phyloP scores from a whole-genome alignment of 2,329 filamentous ascomycete species.

The Calonectria fujianensis region DNA sequence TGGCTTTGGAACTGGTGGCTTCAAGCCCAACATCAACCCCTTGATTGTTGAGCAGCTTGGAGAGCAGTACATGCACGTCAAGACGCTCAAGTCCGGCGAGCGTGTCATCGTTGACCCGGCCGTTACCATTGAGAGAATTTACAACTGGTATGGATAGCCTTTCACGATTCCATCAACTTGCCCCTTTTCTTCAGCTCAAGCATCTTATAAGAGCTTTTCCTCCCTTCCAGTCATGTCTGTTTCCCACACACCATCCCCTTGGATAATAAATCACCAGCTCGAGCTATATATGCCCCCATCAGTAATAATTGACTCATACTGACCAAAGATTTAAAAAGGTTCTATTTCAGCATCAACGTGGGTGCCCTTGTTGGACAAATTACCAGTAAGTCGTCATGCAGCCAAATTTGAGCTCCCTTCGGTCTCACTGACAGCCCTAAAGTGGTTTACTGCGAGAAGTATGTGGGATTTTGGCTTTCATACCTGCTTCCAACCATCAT shows the following conservation, averaged over 20 bases:
- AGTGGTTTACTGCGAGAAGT: conserved; percentile 83
- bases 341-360: conserved; percentile 84
- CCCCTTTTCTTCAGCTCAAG: neutral
- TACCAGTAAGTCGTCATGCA: conserved; percentile 61
- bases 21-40: conserved; percentile 84
- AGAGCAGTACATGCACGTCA: conserved; percentile 72
- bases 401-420: neutral
- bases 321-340: conserved; percentile 57
- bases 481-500: conserved; percentile 81
- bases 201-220: no score
- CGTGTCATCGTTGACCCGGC: conserved; percentile 80
- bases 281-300: no score
- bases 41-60: conserved; percentile 80
- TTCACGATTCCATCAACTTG: no score
- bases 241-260: no score
- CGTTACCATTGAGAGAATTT: conserved; percentile 77
- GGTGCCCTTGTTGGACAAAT: conserved; percentile 79
- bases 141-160: conserved; percentile 67
- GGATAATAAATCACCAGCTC: no score
- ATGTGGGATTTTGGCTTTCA: conserved; percentile 84
- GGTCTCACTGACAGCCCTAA: neutral
- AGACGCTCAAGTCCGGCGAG: conserved; percentile 73
- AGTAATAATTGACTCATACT: neutral
- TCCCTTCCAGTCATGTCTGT: no score
- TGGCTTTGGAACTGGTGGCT: conserved; percentile 81